Conservation (phyloP, 176 grass and related monocot genomes). For the Bonia amplexicaulis region DNA sequence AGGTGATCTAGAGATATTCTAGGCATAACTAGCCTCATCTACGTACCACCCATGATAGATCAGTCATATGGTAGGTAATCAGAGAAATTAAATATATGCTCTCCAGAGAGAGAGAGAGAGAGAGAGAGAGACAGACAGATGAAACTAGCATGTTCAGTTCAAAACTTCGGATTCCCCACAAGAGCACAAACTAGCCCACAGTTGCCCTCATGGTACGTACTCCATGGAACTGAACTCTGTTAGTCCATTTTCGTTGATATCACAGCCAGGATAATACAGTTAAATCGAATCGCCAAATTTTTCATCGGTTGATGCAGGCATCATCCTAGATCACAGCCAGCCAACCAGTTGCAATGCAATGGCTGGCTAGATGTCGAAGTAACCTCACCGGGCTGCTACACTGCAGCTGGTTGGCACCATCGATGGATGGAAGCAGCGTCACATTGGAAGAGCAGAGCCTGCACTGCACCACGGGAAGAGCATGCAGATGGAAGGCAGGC, state of each 20-base stretch:
- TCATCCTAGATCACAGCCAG: background rate
- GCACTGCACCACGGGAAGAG: slow-evolving; percentile 26
- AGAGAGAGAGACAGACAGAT: no score
- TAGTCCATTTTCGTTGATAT: background rate
- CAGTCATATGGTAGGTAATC: slow-evolving; percentile 21
- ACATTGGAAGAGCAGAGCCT: slow-evolving; percentile 23
- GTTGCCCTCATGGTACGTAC: background rate
- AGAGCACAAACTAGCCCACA: background rate
- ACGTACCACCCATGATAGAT: slow-evolving; percentile 28
- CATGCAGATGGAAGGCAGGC: background rate
- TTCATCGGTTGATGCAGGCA: background rate
- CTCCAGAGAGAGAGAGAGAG: no score
- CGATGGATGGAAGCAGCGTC: background rate
- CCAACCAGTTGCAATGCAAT: slow-evolving; percentile 1
- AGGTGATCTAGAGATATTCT: slow-evolving; percentile 5
- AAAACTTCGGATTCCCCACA: background rate
- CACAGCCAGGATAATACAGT: background rate
- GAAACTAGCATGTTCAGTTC: no score
- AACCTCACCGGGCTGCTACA: slow-evolving; percentile 22
- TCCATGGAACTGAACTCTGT: background rate
- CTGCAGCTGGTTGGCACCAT: background rate
- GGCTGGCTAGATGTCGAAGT: background rate
- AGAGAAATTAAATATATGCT: background rate
- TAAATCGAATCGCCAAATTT: background rate
- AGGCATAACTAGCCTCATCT: background rate